phyloP scores from a whole-genome alignment of 2,329 filamentous ascomycete species.

The Cadophora sp. region DNA sequence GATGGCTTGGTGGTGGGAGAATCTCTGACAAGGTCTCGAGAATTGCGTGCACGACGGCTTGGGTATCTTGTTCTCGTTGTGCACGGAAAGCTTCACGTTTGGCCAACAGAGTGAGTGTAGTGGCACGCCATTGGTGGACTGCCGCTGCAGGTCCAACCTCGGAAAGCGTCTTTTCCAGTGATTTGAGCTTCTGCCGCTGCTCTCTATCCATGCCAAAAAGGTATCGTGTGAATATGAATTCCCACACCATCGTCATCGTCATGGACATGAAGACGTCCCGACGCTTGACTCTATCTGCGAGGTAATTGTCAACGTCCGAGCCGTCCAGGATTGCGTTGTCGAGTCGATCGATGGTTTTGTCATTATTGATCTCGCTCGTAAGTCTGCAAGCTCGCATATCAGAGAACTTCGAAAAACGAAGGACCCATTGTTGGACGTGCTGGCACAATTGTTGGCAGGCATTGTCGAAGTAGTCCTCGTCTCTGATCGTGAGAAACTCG shows the following conservation, averaged over 20 bases:
- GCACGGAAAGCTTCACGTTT: constrained; percentile 79
- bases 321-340: constrained; percentile 96
- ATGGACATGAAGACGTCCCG: constrained; percentile 98
- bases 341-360: constrained; percentile 91
- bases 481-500: constrained; percentile 78
- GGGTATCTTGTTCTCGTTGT: constrained; percentile 88
- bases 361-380: constrained; percentile 84
- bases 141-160: constrained; percentile 88
- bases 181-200: constrained; percentile 96
- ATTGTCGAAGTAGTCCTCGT: constrained; percentile 95
- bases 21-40: constrained; percentile 84
- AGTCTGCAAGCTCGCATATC: constrained; percentile 87
- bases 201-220: constrained; percentile 98
- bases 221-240: constrained; percentile 97
- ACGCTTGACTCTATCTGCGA: constrained; percentile 85
- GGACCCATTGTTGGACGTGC: constrained; percentile 96
- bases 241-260: constrained; percentile 99
- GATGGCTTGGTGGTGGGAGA: constrained; percentile 82
- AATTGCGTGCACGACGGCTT: constrained; percentile 93
- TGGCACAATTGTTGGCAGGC: constrained; percentile 94
- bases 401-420: constrained; percentile 97
- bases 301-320: constrained; percentile 87
- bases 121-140: constrained; percentile 97
- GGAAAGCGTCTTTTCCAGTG: constrained; percentile 86
- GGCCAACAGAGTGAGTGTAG: constrained; percentile 88